Base-by-base conservation (phyloP, 768 basidiomycete genomes). In the Pholiota conissans region DNA sequence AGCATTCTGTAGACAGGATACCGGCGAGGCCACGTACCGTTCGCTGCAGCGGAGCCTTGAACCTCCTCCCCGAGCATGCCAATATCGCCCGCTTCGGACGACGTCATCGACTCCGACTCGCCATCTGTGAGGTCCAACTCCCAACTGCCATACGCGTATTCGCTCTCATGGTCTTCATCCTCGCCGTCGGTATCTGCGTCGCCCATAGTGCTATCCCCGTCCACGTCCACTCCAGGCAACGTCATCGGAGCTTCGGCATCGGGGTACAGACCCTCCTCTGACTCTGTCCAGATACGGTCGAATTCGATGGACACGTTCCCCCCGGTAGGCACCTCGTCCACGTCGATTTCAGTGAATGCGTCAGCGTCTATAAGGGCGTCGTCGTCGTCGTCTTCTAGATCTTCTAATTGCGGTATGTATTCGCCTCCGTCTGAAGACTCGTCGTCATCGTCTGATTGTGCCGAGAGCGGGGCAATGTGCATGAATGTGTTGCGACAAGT, bases 391-490 rank as follows among this genome's bases (percentile, higher is more conserved):
- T 83, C 82, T 57, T 85, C 84, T 35, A 78, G 74, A 54, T 77
- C 73, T 4, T 79, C 77, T 3, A 77, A 34, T 29, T 64, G 76
- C 5, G 85, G 86, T 20, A 87, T 67, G 62, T 87, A 89, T 69
- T 89, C 87, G 10, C 81, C 84, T 16, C 81, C 87, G 65, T 88
- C 86, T 13, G 82, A 84, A 3, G 83, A 86, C 64, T 86, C 88
- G 65, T 81, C 78, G 62, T 87, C 87, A 10, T 80, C 79, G 30
- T 84, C 53, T 26, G 16, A 13, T n/a, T n/a, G n/a, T 34, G 22
- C 81, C 1, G 79, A 74, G 1, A 74, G 73, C 1, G 79, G 78
- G 3, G 68, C 71, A 35, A 87, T 76, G 51, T 84, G 79, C 35
- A 86, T 71, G 69, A 89, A 89, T 5, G 73, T 68, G 57, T 83